phyloP scores from a whole-genome alignment of 768 basidiomycete species.

The Kondoa subrosea region DNA sequence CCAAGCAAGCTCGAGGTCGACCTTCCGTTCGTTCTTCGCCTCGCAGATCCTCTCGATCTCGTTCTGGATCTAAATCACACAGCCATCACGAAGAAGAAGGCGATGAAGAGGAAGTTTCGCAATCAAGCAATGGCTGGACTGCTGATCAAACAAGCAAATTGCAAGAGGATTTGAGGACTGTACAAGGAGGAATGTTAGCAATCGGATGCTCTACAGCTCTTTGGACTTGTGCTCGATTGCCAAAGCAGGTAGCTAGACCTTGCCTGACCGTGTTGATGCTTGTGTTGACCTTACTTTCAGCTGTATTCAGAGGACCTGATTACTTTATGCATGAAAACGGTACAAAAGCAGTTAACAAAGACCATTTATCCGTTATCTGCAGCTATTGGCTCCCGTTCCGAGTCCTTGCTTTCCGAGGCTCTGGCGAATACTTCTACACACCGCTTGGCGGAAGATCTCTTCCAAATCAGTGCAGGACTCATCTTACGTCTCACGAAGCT shows the following conservation, averaged over 20 bases:
- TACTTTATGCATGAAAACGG: conserved; percentile 51
- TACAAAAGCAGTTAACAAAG: conserved; percentile 64
- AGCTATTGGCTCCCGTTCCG: conserved; percentile 31
- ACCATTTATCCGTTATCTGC: conserved; percentile 78
- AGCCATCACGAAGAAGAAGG: background rate
- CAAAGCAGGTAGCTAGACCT: conserved; percentile 54
- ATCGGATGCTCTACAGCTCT: conserved; percentile 68
- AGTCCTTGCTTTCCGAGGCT: conserved; percentile 17
- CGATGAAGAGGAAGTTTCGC: conserved; percentile 7
- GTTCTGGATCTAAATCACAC: background rate
- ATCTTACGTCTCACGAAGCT: conserved; percentile 60
- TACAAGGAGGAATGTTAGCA: conserved; percentile 57
- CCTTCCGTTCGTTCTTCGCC: background rate
- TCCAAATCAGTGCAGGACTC: conserved; percentile 53
- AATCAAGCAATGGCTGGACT: conserved; percentile 25
- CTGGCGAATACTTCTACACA: background rate
- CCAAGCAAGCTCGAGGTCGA: conserved; percentile 6
- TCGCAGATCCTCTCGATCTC: background rate
- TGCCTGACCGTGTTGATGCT: conserved; percentile 9
- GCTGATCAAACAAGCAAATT: conserved; percentile 43
- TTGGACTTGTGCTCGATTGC: conserved; percentile 57
- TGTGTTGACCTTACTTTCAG: conserved; percentile 34
- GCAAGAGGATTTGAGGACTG: conserved; percentile 42
- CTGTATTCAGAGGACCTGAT: conserved; percentile 91
- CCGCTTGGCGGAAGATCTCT: conserved; percentile 34